These are phyloP conservation scores for Saturnispora besseyi DNA, from an alignment of 805 yeast species.

Conservation along the genomic window DNA sequence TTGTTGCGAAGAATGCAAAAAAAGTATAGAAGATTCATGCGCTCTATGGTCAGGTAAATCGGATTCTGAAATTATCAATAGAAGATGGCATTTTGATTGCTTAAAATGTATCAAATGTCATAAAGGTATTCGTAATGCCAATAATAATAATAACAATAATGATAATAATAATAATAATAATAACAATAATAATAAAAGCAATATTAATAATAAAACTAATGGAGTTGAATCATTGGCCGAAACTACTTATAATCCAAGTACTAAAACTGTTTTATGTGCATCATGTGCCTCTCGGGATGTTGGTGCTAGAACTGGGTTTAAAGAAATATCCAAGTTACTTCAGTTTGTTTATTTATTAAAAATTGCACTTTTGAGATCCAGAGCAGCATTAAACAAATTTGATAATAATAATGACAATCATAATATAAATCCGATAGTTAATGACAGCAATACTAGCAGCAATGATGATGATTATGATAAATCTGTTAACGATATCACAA, in stretches of 20 bases:
- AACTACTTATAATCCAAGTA: conserved; percentile 35
- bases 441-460: background rate
- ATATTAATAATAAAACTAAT: conserved; percentile 1
- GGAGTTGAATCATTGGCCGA: conserved; percentile 25
- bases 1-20: conserved; percentile 59
- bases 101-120: conserved; percentile 56
- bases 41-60: conserved; percentile 32
- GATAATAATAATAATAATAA: background rate
- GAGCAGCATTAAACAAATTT: conserved; percentile 31
- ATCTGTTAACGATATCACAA: conserved; percentile 67
- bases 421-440: background rate
- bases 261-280: conserved; percentile 42
- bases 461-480: conserved; percentile 45
- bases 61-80: conserved; percentile 23
- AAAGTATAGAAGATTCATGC: conserved; percentile 82
- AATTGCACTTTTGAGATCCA: conserved; percentile 74
- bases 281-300: conserved; percentile 49
- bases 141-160: background rate
- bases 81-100: conserved; percentile 80
- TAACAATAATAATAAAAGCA: background rate
- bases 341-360: conserved; percentile 73
- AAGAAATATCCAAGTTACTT: conserved; percentile 52
- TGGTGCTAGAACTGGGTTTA: conserved; percentile 46
- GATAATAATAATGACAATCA: background rate
- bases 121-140: conserved; percentile 16